phyloP scores from a whole-genome alignment of 164 flowering plant species.

The Sedum album region DNA sequence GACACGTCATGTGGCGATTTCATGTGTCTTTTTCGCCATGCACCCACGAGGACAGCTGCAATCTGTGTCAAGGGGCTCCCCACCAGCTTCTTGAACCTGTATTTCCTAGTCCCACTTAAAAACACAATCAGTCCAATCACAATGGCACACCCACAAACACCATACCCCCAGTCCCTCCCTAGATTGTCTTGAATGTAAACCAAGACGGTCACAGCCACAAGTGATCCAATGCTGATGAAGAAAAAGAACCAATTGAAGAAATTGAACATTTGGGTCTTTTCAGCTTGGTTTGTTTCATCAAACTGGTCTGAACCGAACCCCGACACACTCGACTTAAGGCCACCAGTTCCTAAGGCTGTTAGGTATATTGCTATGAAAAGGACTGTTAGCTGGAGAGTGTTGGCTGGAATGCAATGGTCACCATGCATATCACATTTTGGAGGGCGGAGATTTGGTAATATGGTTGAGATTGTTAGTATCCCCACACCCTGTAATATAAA shows the following conservation, averaged over 20 bases:
- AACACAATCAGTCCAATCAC: conserved; percentile 22
- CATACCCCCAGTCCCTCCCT: conserved; percentile 85
- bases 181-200: conserved; percentile 52
- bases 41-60: conserved; percentile 54
- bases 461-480: conserved; percentile 68
- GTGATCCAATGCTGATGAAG: conserved; percentile 75
- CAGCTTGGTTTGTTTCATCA: conserved; percentile 52
- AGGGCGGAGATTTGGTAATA: conserved; percentile 64
- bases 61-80: conserved; percentile 89
- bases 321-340: conserved; percentile 85
- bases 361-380: conserved; percentile 72
- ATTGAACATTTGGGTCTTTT: conserved; percentile 40
- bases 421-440: conserved; percentile 39
- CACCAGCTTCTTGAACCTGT: conserved; percentile 79
- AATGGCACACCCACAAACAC: conserved; percentile 61
- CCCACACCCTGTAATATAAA: conserved; percentile 56
- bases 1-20: conserved; percentile 52
- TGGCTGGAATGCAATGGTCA: conserved; percentile 45
- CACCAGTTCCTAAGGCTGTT: conserved; percentile 94
- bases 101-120: conserved; percentile 45
- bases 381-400: conserved; percentile 37
- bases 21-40: conserved; percentile 53
- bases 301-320: conserved; percentile 97
- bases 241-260: conserved; percentile 98
- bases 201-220: conserved; percentile 38